Conservation (phyloP, 148 eudicot genomes). For the Mesembryanthemum crystallinum region DNA sequence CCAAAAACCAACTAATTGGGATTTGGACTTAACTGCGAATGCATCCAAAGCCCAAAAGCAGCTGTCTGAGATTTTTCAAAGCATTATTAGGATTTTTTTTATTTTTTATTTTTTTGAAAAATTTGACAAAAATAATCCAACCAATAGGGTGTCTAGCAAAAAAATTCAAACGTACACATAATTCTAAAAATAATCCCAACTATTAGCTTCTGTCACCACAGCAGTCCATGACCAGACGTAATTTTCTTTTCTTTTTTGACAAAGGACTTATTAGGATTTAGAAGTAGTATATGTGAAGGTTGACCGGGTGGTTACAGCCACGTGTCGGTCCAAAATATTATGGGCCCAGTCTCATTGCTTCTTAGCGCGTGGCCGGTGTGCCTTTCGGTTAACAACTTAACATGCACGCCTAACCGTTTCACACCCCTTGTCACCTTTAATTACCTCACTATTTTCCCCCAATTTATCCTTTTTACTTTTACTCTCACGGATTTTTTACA, state of each 20-base stretch:
- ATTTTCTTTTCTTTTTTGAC: too few species aligned
- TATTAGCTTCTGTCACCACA: too few species aligned
- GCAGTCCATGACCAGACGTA: too few species aligned
- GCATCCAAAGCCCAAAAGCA: not conserved
- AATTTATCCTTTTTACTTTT: too few species aligned
- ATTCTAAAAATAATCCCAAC: too few species aligned
- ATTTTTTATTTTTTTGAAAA: too few species aligned
- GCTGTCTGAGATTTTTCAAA: too few species aligned
- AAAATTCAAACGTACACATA: too few species aligned
- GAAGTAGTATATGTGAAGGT: not conserved
- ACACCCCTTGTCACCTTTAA: not conserved
- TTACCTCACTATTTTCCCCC: not conserved
- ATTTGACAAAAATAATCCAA: too few species aligned
- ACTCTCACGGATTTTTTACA: too few species aligned
- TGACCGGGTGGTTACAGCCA: constrained; percentile 13
- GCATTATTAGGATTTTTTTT: too few species aligned
- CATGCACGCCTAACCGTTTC: constrained; percentile 21
- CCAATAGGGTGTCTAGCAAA: too few species aligned
- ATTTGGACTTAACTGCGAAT: constrained; percentile 3
- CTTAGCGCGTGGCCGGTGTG: constrained; percentile 23
- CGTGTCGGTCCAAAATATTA: not conserved
- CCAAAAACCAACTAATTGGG: not conserved
- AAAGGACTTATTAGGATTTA: not conserved
- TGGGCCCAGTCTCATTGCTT: not conserved
- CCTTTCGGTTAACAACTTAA: constrained; percentile 31